Conservation (phyloP, 495 filamentous ascomycete species). For the Penicillium argentinense region DNA sequence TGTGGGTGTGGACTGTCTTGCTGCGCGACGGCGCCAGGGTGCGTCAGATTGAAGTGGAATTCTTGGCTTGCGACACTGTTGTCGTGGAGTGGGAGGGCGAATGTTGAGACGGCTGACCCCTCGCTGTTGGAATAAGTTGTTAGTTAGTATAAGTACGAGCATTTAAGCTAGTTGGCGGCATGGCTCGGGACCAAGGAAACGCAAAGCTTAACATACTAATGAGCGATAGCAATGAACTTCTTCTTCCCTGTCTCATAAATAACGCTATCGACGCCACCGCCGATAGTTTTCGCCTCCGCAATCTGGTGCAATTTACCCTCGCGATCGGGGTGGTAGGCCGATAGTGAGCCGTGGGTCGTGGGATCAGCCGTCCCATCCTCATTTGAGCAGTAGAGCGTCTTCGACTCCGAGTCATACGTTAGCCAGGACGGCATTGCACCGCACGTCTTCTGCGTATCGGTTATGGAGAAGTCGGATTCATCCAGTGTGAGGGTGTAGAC, state of each 20-base stretch:
- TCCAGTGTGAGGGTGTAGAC: constrained; percentile 55
- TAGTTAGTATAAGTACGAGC: too few relatives aligned
- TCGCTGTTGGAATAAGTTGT: constrained; percentile 18
- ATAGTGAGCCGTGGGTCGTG: constrained; percentile 30
- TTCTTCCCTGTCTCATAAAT: constrained; percentile 30
- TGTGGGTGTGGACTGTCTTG: constrained; percentile 73
- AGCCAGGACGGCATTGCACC: constrained; percentile 60
- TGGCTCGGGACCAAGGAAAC: too few relatives aligned
- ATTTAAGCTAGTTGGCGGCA: too few relatives aligned
- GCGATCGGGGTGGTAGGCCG: constrained; percentile 16
- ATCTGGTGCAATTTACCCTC: constrained; percentile 29
- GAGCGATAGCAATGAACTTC: constrained; percentile 43
- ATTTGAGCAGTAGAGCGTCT: constrained; percentile 60
- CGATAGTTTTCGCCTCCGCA: constrained; percentile 24
- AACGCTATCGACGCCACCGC: constrained; percentile 41
- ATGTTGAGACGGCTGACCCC: constrained; percentile 38
- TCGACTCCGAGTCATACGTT: constrained; percentile 50
- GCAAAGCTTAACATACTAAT: too few relatives aligned
- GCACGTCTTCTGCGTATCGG: constrained; percentile 43
- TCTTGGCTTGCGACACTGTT: constrained; percentile 37
- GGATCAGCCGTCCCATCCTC: constrained; percentile 52
- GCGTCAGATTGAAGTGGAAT: constrained; percentile 51
- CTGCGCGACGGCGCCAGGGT: constrained; percentile 51
- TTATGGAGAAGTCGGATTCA: constrained; percentile 34
- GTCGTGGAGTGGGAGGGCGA: constrained; percentile 28